A percentile compares a stretch with the other conserved stretches of the same genome.
These are phyloP conservation scores for Batkoa obscura DNA, from an alignment of 371 early-diverging fungal species.

Conservation along the genomic window DNA sequence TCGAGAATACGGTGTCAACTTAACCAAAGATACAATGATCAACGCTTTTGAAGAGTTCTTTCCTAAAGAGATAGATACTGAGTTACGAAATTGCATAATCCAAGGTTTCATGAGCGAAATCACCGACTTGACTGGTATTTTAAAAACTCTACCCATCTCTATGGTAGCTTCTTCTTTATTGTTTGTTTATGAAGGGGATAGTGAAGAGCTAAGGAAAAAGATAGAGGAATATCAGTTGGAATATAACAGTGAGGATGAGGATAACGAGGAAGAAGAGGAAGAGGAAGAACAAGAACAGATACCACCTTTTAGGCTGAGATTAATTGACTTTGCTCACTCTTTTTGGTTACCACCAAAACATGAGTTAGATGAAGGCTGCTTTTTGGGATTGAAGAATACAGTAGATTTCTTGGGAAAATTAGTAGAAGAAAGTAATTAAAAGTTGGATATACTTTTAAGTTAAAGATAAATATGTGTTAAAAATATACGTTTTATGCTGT, in stretches of 20 bases:
- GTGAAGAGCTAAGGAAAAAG: not conserved
- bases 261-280: not conserved
- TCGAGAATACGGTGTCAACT: not conserved
- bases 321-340: constrained; percentile 7
- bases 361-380: too few species aligned
- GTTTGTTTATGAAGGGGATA: constrained; percentile 5
- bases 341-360: too few species aligned
- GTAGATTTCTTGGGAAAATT: too few species aligned
- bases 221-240: not conserved
- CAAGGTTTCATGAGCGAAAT: not conserved
- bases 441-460: too few species aligned
- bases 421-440: too few species aligned
- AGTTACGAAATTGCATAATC: not conserved
- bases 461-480: too few species aligned
- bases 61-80: not conserved
- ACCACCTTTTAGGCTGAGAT: not conserved
- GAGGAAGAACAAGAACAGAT: not conserved
- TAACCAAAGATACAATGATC: not conserved
- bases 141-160: not conserved
- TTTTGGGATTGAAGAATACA: too few species aligned
- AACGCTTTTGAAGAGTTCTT: not conserved
- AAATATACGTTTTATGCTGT: too few species aligned
- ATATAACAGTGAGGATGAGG: not conserved
- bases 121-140: not conserved
- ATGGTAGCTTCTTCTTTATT: constrained; percentile 1